Base-by-base conservation (phyloP, 805 yeast genomes). In the Blastobotrys terrestris region DNA sequence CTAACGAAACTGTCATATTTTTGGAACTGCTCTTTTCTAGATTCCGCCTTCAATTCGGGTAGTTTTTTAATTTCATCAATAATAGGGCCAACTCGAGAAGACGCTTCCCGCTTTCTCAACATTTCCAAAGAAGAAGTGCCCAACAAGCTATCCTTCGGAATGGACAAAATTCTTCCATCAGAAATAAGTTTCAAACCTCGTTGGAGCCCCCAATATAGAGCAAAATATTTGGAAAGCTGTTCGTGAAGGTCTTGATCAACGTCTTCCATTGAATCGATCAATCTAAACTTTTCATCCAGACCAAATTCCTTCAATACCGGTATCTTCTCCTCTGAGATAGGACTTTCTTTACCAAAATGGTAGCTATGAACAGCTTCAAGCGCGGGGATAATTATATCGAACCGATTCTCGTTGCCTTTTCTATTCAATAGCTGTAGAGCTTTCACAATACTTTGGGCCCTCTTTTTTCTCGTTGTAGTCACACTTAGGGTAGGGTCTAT, bases 101-200 rank as follows among this genome's bases (percentile, higher is more conserved):
- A 16, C 20, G 20, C 51, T 42, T 55, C 63, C 69, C 16, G 50
- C 53, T 26, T 60, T 60, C 35, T 71, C 66, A 54, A 26, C 22
- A 16, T 43, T n/a, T 26, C 39, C 16, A 22, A 21, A 44, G 46
- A 44, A 20, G 18, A 20, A 21, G 46, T 3, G 46, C 16, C 3
- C 35, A 26, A 21, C 5, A 20, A 21, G 11, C 46, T 21, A 15
- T 16, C 6, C 7, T 14, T 21, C 2, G 46, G 13, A 21, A 44
- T 15, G 18, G 15, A 3, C 3, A 44, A 14, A 21, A 44, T 44
- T 14, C 46, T 13, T 4, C 46, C 46, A 13, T 26, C 46, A 2
- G 46, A 26, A 21, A 44, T 44, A 2, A 44, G 31, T 11, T 44
- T 21, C 3, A 8, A n/a, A 11, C 46, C 46, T n/a, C 26, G 16